Base-by-base conservation (phyloP, 176 grass and related monocot genomes). In the Oryza glaberrima region DNA sequence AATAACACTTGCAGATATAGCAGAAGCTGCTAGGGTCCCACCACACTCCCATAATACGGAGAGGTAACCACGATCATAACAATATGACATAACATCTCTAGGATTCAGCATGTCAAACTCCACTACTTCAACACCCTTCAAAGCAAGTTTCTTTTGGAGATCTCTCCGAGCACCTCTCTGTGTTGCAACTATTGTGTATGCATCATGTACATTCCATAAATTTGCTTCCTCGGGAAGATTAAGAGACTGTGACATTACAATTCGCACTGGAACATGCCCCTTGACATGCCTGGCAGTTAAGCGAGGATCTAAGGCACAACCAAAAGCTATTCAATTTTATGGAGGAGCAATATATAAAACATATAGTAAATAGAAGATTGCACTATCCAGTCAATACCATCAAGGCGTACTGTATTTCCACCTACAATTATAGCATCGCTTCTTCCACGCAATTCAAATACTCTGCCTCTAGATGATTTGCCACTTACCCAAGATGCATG, bases 361-460 rank as follows among this genome's bases (percentile, higher is more conserved):
- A 72, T 9, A 68, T 9, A 68, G 9, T 48, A 77, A 72, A 81
- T 49, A 77, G 17, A 84, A 91, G 46, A 48, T 23, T 26, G 69
- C 61, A 83, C 48, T 81, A 67, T 75, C 65, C 48, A 19, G 19
- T 69, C 19, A 51, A 67, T 92, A 98, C 96, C 93, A 69, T 98
- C 96, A 87, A 43, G 88, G 3, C 96, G 93, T 4, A 98, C 91
- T 65, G 96, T 98, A 90, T 89, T 98, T 79, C 96, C 96, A 51
- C 96, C 96, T 40, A 98, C 96, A 90, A 98, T 84, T 87, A 98
- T 73, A n/a, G 96, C 96, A 69, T 98, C 96, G 22, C 96, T 98
- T 89, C 93, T 95, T 63, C 96, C 96, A 23, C 93, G 96, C 83
- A 98, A 76, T 85, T 98, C 91, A 94, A 98, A 98, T 75, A 95